phyloP scores from a whole-genome alignment of 2,329 filamentous ascomycete species.

The Aspergillus sojae region DNA sequence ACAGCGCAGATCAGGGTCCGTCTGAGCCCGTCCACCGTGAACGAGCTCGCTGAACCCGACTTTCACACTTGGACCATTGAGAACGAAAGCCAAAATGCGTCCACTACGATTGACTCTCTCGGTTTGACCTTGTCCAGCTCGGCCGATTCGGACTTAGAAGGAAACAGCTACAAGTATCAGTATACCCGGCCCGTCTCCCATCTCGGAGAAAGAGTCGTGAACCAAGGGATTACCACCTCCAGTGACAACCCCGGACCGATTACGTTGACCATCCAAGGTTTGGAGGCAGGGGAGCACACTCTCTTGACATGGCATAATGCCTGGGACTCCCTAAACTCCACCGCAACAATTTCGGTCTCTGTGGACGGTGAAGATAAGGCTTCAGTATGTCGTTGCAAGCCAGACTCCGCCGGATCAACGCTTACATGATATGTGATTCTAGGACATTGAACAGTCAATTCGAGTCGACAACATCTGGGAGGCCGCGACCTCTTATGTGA shows the following conservation, averaged over 20 bases:
- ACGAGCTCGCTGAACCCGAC: slow-evolving; percentile 7
- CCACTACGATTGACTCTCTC: background rate
- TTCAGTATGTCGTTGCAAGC: background rate
- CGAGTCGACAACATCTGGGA: slow-evolving; percentile 16
- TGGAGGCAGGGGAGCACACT: slow-evolving; percentile 10
- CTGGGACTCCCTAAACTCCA: slow-evolving; percentile 4
- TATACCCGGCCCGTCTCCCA: slow-evolving; percentile 13
- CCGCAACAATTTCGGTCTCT: background rate
- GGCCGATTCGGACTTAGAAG: slow-evolving; percentile 9
- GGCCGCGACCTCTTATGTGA: slow-evolving; percentile 10
- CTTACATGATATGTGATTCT: background rate
- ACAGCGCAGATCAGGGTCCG: slow-evolving; percentile 11
- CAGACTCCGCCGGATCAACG: background rate
- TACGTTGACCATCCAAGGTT: slow-evolving; percentile 1
- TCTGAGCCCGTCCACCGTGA: slow-evolving; percentile 7
- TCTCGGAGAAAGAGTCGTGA: slow-evolving; percentile 15
- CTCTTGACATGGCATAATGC: slow-evolving; percentile 15
- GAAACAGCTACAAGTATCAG: slow-evolving; percentile 15
- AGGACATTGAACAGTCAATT: slow-evolving; percentile 3
- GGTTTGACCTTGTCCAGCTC: slow-evolving; percentile 6
- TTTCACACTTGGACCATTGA: slow-evolving; percentile 10
- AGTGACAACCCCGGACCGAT: slow-evolving; percentile 8
- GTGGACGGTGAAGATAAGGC: slow-evolving; percentile 5
- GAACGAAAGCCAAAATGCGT: slow-evolving; percentile 8
- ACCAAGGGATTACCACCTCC: slow-evolving; percentile 9